Conservation (phyloP, 2,329 filamentous ascomycete species). For the Alternaria alternata region DNA sequence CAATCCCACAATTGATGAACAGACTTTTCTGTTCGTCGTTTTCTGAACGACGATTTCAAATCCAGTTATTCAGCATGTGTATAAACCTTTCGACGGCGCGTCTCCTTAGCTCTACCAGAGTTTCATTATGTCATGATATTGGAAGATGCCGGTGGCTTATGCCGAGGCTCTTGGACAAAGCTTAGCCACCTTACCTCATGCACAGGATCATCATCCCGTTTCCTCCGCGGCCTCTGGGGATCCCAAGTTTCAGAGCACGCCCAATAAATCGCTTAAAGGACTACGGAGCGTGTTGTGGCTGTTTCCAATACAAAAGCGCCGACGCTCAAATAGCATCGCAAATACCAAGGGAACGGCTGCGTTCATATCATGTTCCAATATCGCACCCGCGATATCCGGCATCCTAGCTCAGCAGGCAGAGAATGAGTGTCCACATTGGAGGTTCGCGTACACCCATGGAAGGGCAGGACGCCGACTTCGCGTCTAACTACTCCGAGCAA, state of each 20-base stretch:
- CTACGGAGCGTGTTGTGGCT: conserved; percentile 1
- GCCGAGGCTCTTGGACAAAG: conserved; percentile 42
- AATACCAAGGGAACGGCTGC: neutral
- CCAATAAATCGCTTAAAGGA: conserved; percentile 17
- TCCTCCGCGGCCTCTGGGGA: conserved; percentile 20
- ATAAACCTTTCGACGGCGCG: neutral
- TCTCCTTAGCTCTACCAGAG: neutral
- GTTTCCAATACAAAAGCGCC: neutral
- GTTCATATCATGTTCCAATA: neutral
- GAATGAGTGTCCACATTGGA: conserved; percentile 1
- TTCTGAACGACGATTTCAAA: neutral
- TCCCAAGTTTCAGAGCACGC: conserved; percentile 8
- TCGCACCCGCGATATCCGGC: conserved; percentile 20
- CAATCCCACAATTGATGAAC: conserved; percentile 8
- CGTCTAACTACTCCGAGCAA: conserved; percentile 12
- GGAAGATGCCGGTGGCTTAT: conserved; percentile 28
- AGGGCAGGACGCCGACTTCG: conserved; percentile 1
- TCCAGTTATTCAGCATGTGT: neutral
- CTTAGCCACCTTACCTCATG: conserved; percentile 32
- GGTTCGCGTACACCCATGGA: neutral
- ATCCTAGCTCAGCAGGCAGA: conserved; percentile 10
- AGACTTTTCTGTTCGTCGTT: conserved; percentile 8
- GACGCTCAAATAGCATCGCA: neutral
- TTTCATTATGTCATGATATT: conserved; percentile 30
- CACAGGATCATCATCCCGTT: conserved; percentile 33